Evolutionary conservation across 2,329 filamentous ascomycete genomes (phyloP), one percentile per base, ranked within the genome.

Genomic region (Fusarium nurragi): DNA sequence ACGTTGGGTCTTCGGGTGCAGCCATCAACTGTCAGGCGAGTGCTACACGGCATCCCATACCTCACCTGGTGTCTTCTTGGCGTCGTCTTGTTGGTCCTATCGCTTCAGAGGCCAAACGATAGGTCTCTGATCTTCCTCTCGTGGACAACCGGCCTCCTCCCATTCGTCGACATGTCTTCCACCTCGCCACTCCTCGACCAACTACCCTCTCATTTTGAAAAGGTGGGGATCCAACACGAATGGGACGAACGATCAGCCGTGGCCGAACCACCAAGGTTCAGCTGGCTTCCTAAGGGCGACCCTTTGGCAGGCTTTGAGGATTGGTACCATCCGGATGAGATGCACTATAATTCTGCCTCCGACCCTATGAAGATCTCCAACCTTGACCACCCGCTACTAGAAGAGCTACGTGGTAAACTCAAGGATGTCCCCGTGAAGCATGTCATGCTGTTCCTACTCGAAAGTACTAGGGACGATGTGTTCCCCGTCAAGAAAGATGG

Each of bases 401-500:
- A 73, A 5, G 60, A 57, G 2, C 65, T 78, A 2, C 64, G 64
- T 11, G 60, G 49, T 19, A 70, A 68, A 39, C 57, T 78, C 1
- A 40, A 59, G 9, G 64, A 70, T 11, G 68, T 80, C 14, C 73
- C 75, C 12, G 78, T 82, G 37, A 79, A 79, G 48, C 79, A 82
- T 50, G 72, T 82, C 4, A 68, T 82, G 16, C 54, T 81, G 11
- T 54, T 82, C 16, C 74, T 79, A 10, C 72, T 82, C 7, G 80
- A 82, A 57, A 81, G 79, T 45, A 81, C 79, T 2, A 75, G 80
- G 14, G 77, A 77, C 3, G 80, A 82, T 26, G 74, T 82, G 1
- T 82, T 81, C 36, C 80, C 80, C 0, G 61, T 82, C 14, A 80
- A 80, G 36, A 78, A 78, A 54, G 71, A 74, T 1, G 78, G 77